A percentile compares a stretch with the other conserved stretches of the same genome.
These are phyloP conservation scores for Lepraria neglecta DNA, from an alignment of 495 filamentous ascomycete species.

Conservation along the genomic window DNA sequence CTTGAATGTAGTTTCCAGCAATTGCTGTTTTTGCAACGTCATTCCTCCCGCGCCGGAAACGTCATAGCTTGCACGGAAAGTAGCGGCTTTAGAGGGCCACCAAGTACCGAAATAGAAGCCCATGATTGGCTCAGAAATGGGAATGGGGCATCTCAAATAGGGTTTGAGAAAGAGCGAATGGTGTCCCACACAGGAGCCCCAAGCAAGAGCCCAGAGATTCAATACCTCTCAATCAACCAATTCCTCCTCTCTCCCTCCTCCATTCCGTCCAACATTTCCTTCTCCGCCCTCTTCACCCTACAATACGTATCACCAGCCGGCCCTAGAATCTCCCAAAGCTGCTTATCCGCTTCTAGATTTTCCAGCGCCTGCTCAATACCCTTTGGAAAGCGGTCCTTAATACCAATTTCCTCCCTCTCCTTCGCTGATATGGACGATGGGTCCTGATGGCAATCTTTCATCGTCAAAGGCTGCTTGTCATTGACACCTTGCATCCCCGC, in stretches of 20 bases:
- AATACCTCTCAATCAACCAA: constrained; percentile 60
- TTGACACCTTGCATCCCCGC: constrained; percentile 58
- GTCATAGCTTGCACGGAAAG: constrained; percentile 9
- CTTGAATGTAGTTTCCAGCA: background rate
- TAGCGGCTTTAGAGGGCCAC: background rate
- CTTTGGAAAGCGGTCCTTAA: constrained; percentile 46
- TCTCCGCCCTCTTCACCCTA: constrained; percentile 51
- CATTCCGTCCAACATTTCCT: constrained; percentile 42
- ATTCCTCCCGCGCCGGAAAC: background rate
- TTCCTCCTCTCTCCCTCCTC: constrained; percentile 38
- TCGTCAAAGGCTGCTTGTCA: constrained; percentile 38
- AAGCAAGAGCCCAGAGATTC: constrained; percentile 18
- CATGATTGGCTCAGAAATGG: no score
- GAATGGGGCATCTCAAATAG: no score
- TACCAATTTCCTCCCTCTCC: constrained; percentile 48
- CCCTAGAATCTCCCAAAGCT: constrained; percentile 41
- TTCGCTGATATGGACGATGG: constrained; percentile 44
- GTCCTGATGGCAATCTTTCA: constrained; percentile 54
- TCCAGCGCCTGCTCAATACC: constrained; percentile 48
- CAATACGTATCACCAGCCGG: constrained; percentile 53
- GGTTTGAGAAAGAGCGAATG: background rate
- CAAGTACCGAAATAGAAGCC: background rate
- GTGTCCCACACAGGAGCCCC: background rate
- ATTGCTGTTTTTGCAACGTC: background rate
- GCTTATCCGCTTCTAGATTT: constrained; percentile 41